Conservation (phyloP, 2,329 filamentous ascomycete genomes). For the Lecanicillium sp. region DNA sequence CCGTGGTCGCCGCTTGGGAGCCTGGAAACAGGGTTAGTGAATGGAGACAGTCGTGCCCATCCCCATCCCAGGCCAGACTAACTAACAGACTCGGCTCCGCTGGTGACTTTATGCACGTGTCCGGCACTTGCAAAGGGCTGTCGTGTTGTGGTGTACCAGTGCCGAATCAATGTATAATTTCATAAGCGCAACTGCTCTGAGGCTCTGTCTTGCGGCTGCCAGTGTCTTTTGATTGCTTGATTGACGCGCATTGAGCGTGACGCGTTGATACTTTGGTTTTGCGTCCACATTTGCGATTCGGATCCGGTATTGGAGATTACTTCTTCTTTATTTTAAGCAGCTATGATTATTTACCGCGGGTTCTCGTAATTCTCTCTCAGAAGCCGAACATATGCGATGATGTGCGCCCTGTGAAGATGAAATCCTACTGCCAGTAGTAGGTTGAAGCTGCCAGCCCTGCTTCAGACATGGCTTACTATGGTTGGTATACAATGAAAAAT, state of each 20-base stretch:
- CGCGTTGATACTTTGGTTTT: neutral
- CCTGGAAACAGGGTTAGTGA: slow-evolving; percentile 12
- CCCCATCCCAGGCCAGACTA: neutral
- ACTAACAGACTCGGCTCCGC: slow-evolving; percentile 6
- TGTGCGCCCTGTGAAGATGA: neutral
- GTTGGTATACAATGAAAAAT: slow-evolving; percentile 8
- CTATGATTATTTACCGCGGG: neutral
- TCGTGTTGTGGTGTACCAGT: slow-evolving; percentile 7
- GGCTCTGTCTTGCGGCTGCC: neutral
- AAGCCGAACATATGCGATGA: neutral
- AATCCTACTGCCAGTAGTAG: neutral
- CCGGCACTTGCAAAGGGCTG: slow-evolving; percentile 1
- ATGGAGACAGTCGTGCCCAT: slow-evolving; percentile 10
- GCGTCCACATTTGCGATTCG: neutral
- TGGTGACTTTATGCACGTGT: slow-evolving; percentile 7
- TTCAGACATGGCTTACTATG: neutral
- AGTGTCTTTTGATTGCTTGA: too few species aligned
- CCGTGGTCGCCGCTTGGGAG: slow-evolving; percentile 8
- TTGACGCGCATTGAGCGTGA: too few species aligned
- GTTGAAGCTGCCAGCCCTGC: too few species aligned
- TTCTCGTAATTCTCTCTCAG: neutral
- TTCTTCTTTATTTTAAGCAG: slow-evolving; percentile 4
- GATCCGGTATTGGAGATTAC: neutral
- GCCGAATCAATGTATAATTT: slow-evolving; percentile 1
- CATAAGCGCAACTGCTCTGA: neutral